Conservation (phyloP, 345 rosid species). For the Excoecaria cochinchinensis region DNA sequence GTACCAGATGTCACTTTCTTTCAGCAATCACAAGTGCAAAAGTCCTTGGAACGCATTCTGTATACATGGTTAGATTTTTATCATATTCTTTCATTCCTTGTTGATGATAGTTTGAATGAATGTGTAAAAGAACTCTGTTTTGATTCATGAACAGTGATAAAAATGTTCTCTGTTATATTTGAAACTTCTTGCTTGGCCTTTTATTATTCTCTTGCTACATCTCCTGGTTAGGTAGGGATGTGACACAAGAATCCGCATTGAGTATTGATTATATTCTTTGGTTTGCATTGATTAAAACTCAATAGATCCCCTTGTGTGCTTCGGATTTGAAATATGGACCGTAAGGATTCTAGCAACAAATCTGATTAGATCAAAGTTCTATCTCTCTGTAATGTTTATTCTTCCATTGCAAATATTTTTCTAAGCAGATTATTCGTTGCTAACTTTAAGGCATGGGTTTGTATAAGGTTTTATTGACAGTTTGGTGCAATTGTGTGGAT, state of each 20-base stretch:
- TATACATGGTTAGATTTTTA: slow-evolving; percentile 74
- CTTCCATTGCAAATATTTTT: too few relatives aligned
- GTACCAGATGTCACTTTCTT: slow-evolving; percentile 94
- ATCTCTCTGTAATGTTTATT: background rate
- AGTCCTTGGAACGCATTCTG: slow-evolving; percentile 97
- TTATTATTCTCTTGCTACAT: background rate
- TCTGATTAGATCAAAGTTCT: background rate
- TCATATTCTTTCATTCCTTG: slow-evolving; percentile 1
- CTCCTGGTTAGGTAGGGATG: background rate
- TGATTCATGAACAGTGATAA: background rate
- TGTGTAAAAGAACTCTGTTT: background rate
- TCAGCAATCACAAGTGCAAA: slow-evolving; percentile 92
- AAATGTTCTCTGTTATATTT: background rate
- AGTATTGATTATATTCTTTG: background rate
- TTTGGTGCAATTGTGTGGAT: background rate
- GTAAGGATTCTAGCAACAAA: background rate
- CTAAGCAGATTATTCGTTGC: background rate
- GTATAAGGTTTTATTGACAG: background rate
- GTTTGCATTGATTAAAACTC: background rate
- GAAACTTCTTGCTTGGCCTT: background rate
- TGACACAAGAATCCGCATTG: too few relatives aligned
- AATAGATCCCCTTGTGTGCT: background rate
- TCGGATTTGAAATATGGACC: background rate
- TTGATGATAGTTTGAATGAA: background rate
- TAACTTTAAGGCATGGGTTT: background rate